A percentile compares a stretch with the other conserved stretches of the same genome.
Conservation (phyloP, 306 rosid genomes). For the Acacia acuminata region DNA sequence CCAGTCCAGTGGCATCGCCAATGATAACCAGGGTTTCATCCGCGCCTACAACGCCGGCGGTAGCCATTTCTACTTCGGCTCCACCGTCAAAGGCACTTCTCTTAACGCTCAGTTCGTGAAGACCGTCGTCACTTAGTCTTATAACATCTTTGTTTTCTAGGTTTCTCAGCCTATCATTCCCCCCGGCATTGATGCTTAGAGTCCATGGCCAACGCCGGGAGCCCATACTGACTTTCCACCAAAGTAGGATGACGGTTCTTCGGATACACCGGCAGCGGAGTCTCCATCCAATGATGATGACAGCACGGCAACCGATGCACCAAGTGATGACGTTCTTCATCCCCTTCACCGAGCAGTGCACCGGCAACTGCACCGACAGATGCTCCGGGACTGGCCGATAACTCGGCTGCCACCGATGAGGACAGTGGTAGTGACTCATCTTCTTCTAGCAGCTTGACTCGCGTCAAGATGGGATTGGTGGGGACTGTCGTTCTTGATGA, state of each 20-base stretch:
- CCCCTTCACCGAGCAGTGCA: constrained; percentile 25
- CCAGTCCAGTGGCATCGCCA: constrained; percentile 58
- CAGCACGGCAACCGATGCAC: constrained; percentile 2
- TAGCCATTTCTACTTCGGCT: constrained; percentile 53
- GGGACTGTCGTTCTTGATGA: constrained; percentile 13
- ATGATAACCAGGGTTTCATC: constrained; percentile 46
- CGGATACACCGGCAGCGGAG: background rate
- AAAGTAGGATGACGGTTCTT: background rate
- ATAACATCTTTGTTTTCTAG: constrained; percentile 58
- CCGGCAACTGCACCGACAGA: background rate
- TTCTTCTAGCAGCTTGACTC: constrained; percentile 15
- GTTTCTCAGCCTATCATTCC: constrained; percentile 37
- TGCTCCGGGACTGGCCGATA: constrained; percentile 34
- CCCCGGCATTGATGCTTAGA: constrained; percentile 43
- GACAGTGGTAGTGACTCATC: background rate
- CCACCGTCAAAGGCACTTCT: constrained; percentile 36
- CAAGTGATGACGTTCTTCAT: background rate
- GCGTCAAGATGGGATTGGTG: constrained; percentile 21
- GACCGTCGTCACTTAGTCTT: constrained; percentile 46
- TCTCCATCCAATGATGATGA: background rate
- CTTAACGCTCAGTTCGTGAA: constrained; percentile 32
- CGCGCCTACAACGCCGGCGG: constrained; percentile 34
- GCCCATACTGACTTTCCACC: background rate
- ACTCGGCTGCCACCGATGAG: background rate
- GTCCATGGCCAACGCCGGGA: background rate